These are phyloP conservation scores for Paratinospora sagittata DNA, from an alignment of 164 flowering plant species.

Conservation along the genomic window DNA sequence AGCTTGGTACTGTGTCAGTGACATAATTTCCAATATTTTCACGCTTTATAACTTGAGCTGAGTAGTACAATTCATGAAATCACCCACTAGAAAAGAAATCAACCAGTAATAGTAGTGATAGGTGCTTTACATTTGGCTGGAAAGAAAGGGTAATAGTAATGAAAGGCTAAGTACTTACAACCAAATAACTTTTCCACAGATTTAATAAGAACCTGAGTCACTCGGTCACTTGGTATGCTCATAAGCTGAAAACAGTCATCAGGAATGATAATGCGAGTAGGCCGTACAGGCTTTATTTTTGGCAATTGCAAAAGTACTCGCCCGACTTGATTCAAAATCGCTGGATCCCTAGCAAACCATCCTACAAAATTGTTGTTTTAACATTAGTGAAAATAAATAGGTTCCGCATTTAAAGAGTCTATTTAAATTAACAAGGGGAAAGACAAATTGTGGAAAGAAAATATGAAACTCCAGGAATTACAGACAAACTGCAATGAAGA, in stretches of 20 bases:
- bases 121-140: not conserved
- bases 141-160: not conserved
- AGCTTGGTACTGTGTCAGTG: constrained; percentile 57
- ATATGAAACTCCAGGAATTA: not conserved
- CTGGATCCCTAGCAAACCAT: constrained; percentile 90
- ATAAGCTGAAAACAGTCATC: constrained; percentile 80
- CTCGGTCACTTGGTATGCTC: constrained; percentile 42
- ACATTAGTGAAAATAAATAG: not conserved
- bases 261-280: constrained; percentile 51
- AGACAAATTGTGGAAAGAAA: not conserved
- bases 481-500: not conserved
- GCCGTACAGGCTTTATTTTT: constrained; percentile 22
- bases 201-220: constrained; percentile 34
- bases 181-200: constrained; percentile 69
- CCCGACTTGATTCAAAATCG: constrained; percentile 60
- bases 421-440: not conserved
- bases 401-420: not conserved
- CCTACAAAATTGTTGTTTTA: constrained; percentile 35
- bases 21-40: constrained; percentile 58
- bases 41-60: constrained; percentile 50
- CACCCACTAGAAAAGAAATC: not conserved
- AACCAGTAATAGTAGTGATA: not conserved
- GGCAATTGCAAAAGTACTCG: constrained; percentile 46
- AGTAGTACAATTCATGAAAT: constrained; percentile 5
- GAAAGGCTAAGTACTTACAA: constrained; percentile 34